Conservation (phyloP, 2,329 filamentous ascomycete species). For the Colletotrichum paranaense region DNA sequence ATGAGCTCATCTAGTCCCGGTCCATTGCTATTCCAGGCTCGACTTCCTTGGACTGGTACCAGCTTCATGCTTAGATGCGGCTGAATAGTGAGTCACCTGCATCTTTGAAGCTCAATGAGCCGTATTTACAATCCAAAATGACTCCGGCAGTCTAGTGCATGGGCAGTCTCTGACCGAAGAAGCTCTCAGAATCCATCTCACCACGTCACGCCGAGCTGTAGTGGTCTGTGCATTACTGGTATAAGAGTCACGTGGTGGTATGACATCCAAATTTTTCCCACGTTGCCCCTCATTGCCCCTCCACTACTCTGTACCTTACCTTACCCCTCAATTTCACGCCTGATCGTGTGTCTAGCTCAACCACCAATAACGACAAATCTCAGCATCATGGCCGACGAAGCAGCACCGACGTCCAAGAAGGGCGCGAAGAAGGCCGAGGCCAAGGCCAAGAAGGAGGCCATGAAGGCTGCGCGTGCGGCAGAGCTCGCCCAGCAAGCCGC, state of each 20-base stretch:
- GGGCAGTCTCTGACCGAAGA: not conserved
- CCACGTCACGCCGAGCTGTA: not conserved
- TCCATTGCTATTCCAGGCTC: too few species aligned
- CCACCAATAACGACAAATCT: not conserved
- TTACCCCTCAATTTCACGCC: not conserved
- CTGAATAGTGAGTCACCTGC: not conserved
- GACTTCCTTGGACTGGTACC: too few species aligned
- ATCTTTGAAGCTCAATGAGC: not conserved
- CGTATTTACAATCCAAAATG: not conserved
- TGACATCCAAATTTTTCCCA: not conserved
- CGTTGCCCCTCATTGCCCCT: not conserved
- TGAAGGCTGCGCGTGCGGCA: slow-evolving; percentile 61
- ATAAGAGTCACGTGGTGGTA: not conserved
- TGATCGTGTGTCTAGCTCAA: not conserved
- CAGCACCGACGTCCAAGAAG: slow-evolving; percentile 71
- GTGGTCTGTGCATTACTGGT: not conserved
- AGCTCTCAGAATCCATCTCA: not conserved
- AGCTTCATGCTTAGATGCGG: not conserved
- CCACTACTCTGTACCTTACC: not conserved
- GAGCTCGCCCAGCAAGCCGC: slow-evolving; percentile 56
- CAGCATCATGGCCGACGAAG: not conserved
- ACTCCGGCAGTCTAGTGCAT: not conserved
- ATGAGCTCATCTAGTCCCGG: not conserved
- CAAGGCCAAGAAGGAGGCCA: slow-evolving; percentile 88
- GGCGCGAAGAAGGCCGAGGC: slow-evolving; percentile 87